Base-by-base conservation (phyloP, 768 basidiomycete genomes). In the Hygrocybe punicea region DNA sequence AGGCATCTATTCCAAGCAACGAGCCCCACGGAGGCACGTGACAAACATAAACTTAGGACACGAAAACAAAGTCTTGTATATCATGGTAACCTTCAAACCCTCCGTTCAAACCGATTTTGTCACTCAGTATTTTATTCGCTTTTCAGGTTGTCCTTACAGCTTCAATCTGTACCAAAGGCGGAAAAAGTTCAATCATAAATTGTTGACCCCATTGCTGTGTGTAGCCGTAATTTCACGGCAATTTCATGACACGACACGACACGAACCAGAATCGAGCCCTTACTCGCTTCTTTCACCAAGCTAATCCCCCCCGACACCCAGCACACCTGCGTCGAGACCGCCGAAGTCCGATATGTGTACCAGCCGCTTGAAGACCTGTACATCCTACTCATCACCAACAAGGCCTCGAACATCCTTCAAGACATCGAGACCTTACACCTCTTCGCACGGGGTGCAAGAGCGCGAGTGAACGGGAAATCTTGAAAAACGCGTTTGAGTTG, bases 321-420 rank as follows among this genome's bases (percentile, higher is more conserved):
- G 72, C 94, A 98, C 70, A 97, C 95, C 3, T 91, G 93, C n/a
- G 89, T 96, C 64, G 95, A 92, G 78, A 97, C 93, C 0, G 73
- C 89, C 37, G 93, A 99, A 72, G 94, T 96, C 51, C 89, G 94
- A 64, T 98, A 93, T 69, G 94, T 98, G 60, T 98, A 96, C 72
- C 94, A 97, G 67, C 93, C 94, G 0, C 82, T 98, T 46, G 94
- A 97, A 71, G 93, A 98, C 70, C 84, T 98, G 23, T 98, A 98
- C 74, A 96, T 98, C 58, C 81, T 98, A 62, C 81, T 98, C 62
- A 95, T 98, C 74, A 98, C 96, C 54, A 98, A 98, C 77, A 98
- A 97, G 72, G 91, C 93, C 7, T 93, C 91, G n/a, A 99, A 99
- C 67, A 98, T 98, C 65, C 78, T 99, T 37, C 97, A 97, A 76